phyloP scores from a whole-genome alignment of 129 eudicot species.

The Glebionis coronaria region DNA sequence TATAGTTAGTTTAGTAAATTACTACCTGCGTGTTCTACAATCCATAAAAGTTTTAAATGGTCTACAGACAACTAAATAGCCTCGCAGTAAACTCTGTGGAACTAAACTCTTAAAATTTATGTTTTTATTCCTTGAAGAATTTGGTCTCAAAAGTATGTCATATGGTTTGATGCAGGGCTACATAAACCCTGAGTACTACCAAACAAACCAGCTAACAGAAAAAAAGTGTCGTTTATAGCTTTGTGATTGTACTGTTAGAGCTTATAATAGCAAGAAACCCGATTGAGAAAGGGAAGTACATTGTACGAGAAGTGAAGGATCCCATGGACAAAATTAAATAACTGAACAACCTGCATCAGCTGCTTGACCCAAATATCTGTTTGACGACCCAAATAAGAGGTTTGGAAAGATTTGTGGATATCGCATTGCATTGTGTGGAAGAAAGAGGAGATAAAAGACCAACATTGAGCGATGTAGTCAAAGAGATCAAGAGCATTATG shows the following conservation, averaged over 20 bases:
- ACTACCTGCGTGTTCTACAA: no score
- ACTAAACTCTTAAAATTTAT: no score
- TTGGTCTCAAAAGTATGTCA: not conserved
- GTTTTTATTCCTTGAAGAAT: not conserved
- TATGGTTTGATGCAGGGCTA: constrained; percentile 42
- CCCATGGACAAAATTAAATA: constrained; percentile 54
- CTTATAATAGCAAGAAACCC: constrained; percentile 63
- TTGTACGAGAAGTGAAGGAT: constrained; percentile 67
- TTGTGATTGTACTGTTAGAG: no score
- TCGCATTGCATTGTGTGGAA: constrained; percentile 65
- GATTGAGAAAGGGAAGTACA: constrained; percentile 65
- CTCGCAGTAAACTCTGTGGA: no score
- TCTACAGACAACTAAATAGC: no score
- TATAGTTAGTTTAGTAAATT: no score
- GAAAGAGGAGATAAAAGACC: constrained; percentile 61
- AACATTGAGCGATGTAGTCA: constrained; percentile 66
- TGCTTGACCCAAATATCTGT: constrained; percentile 59
- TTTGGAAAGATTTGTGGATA: no score
- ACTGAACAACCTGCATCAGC: constrained; percentile 46
- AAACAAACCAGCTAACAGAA: no score
- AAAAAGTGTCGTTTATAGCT: no score
- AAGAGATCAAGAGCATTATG: constrained; percentile 61
- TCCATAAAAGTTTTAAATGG: no score
- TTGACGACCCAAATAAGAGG: constrained; percentile 26
- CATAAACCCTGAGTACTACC: no score